Evolutionary conservation across 352 stramenopile species (phyloP).

Genomic region (Pseudoperonospora humuli): DNA sequence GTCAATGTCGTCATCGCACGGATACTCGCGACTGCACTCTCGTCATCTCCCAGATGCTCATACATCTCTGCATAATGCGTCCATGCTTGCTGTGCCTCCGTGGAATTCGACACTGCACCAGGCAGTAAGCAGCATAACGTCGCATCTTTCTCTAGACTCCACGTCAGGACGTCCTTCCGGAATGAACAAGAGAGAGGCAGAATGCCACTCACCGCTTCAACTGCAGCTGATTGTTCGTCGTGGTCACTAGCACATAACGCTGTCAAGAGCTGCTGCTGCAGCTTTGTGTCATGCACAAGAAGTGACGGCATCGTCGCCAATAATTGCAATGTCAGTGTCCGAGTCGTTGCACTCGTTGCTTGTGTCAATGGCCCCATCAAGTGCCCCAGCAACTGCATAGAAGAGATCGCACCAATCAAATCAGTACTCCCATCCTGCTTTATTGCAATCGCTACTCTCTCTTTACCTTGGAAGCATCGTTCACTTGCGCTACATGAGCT

Average conservation of each 20-base stretch:
- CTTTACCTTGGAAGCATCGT: slow-evolving; percentile 37
- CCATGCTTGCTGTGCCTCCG: slow-evolving; percentile 34
- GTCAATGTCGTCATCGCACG: slow-evolving; percentile 29
- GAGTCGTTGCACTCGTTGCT: slow-evolving; percentile 3
- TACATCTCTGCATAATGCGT: slow-evolving; percentile 33
- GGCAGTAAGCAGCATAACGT: slow-evolving; percentile 18
- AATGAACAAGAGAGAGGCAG: slow-evolving; percentile 22
- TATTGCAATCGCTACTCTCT: background rate
- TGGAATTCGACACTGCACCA: slow-evolving; percentile 10
- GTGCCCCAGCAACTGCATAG: slow-evolving; percentile 19
- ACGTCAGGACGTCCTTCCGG: slow-evolving; percentile 16
- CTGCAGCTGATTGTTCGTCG: slow-evolving; percentile 23
- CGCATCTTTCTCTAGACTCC: slow-evolving; percentile 10
- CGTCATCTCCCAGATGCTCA: slow-evolving; percentile 27
- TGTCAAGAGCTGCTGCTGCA: slow-evolving; percentile 22
- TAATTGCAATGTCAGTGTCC: slow-evolving; percentile 29
- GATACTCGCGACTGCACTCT: slow-evolving; percentile 22
- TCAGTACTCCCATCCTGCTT: slow-evolving; percentile 1
- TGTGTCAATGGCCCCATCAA: slow-evolving; percentile 14
- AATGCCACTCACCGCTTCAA: slow-evolving; percentile 24
- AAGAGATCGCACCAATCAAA: slow-evolving; percentile 1
- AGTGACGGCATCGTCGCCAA: slow-evolving; percentile 41
- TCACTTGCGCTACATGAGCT: slow-evolving; percentile 41
- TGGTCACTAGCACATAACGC: slow-evolving; percentile 10
- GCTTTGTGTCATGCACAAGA: slow-evolving; percentile 14